These are phyloP conservation scores for Myriangium duriaei DNA, from an alignment of 2,329 filamentous ascomycete species.

Conservation along the genomic window DNA sequence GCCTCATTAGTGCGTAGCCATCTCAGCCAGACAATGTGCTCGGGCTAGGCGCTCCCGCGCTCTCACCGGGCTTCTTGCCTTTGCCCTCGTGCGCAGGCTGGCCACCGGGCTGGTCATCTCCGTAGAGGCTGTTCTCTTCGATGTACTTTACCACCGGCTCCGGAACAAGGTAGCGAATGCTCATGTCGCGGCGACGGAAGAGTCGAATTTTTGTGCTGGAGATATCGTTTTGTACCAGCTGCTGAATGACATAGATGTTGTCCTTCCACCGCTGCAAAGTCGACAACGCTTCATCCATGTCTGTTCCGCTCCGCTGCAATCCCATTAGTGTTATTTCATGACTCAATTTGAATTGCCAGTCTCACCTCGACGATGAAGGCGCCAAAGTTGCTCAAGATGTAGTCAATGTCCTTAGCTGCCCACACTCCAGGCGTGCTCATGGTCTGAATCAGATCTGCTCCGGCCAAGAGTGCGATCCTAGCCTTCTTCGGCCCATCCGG, in stretches of 20 bases:
- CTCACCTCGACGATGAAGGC: constrained; percentile 56
- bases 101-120: constrained; percentile 23
- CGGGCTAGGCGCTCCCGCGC: constrained; percentile 14
- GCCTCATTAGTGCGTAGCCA: too few species aligned
- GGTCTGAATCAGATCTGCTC: constrained; percentile 42
- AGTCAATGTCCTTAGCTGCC: constrained; percentile 72
- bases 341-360: neutral
- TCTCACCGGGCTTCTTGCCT: constrained; percentile 22
- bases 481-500: constrained; percentile 56
- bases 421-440: constrained; percentile 52
- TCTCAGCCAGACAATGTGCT: constrained; percentile 1
- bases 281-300: constrained; percentile 78
- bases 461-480: constrained; percentile 69
- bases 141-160: constrained; percentile 53
- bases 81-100: constrained; percentile 16
- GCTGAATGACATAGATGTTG: constrained; percentile 78
- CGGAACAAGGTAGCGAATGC: constrained; percentile 64
- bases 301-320: constrained; percentile 76
- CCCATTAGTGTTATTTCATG: constrained; percentile 52
- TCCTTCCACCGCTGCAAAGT: constrained; percentile 69
- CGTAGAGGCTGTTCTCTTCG: constrained; percentile 25
- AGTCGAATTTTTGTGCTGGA: constrained; percentile 73
- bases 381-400: constrained; percentile 74
- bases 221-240: constrained; percentile 77
- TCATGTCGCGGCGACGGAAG: constrained; percentile 68